Percentiles rank a stretch among this genome's conserved stretches.
phyloP scores from a whole-genome alignment of 2,329 filamentous ascomycete species.

The Pseudopyrenochaeta lycopersici region DNA sequence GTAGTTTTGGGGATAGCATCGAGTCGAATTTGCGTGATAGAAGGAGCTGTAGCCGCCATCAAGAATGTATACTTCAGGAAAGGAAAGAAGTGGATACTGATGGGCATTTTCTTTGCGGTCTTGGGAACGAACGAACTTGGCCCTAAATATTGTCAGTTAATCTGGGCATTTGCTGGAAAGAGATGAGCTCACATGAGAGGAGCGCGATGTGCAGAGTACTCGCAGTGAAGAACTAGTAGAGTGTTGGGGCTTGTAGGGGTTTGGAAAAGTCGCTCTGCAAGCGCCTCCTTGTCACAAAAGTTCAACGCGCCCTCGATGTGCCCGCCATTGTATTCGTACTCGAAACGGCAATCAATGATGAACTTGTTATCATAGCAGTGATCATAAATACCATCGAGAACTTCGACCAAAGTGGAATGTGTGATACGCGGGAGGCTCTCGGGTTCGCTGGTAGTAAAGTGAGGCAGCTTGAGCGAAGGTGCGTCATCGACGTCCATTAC shows the following conservation, averaged over 20 bases:
- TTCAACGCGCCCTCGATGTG: slow-evolving; percentile 95
- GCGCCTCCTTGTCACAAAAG: slow-evolving; percentile 93
- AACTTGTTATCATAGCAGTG: slow-evolving; percentile 80
- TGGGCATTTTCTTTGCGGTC: slow-evolving; percentile 88
- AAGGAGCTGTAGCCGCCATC: slow-evolving; percentile 97
- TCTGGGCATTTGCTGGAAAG: background rate
- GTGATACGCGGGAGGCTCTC: slow-evolving; percentile 91
- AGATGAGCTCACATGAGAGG: slow-evolving; percentile 75
- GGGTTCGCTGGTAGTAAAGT: slow-evolving; percentile 82
- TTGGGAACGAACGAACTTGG: slow-evolving; percentile 87
- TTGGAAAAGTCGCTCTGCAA: slow-evolving; percentile 80
- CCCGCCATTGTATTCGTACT: slow-evolving; percentile 97
- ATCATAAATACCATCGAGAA: slow-evolving; percentile 85
- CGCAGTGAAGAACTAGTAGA: slow-evolving; percentile 93
- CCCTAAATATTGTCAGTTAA: slow-evolving; percentile 56
- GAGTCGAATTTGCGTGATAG: slow-evolving; percentile 77
- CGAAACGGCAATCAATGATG: slow-evolving; percentile 95
- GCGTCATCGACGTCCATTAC: slow-evolving; percentile 86
- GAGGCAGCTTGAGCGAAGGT: slow-evolving; percentile 78
- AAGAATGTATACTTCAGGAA: slow-evolving; percentile 95
- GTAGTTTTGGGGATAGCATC: slow-evolving; percentile 94
- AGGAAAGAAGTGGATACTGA: slow-evolving; percentile 87
- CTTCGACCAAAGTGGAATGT: slow-evolving; percentile 80
- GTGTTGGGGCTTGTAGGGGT: slow-evolving; percentile 72
- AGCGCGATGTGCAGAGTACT: slow-evolving; percentile 96